phyloP scores from a whole-genome alignment of 2,329 filamentous ascomycete genomes.

The Monosporascus sp. region DNA sequence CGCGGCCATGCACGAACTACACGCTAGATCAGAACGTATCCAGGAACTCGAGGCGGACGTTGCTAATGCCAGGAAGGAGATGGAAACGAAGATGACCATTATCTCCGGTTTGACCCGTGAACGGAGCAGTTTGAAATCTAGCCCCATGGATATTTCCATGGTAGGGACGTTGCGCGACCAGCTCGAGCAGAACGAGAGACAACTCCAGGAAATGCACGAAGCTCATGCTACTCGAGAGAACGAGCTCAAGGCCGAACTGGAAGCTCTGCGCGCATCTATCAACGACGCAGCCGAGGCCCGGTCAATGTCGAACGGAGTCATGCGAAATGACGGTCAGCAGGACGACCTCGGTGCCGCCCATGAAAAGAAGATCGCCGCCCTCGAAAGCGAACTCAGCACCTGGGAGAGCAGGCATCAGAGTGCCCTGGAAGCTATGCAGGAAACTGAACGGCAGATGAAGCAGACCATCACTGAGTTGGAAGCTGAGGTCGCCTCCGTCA shows the following conservation, averaged over 20 bases:
- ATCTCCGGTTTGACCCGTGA: constrained; percentile 92
- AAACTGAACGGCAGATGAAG: constrained; percentile 67
- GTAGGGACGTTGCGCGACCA: constrained; percentile 84
- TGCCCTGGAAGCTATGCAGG: constrained; percentile 64
- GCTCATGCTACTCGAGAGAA: constrained; percentile 68
- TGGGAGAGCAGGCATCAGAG: constrained; percentile 75
- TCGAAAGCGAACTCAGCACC: constrained; percentile 65
- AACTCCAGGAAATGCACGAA: constrained; percentile 69
- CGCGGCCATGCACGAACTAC: constrained; percentile 86
- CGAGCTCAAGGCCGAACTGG: constrained; percentile 67
- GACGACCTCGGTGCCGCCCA: constrained; percentile 34
- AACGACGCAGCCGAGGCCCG: constrained; percentile 23
- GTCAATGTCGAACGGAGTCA: constrained; percentile 7
- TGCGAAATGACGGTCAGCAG: constrained; percentile 23
- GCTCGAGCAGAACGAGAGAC: constrained; percentile 77
- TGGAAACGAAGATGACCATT: constrained; percentile 94
- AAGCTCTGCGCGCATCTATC: constrained; percentile 56
- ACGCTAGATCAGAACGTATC: constrained; percentile 80
- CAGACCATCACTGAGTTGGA: constrained; percentile 71
- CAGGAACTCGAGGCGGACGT: constrained; percentile 85
- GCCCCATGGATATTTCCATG: constrained; percentile 86
- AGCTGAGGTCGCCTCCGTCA: constrained; percentile 45
- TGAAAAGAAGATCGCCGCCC: constrained; percentile 53
- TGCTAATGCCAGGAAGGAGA: constrained; percentile 80
- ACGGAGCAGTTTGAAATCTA: constrained; percentile 77